Percentiles rank a stretch among this genome's conserved stretches.
phyloP scores from a whole-genome alignment of 768 basidiomycete species.

The Mycena galopus region DNA sequence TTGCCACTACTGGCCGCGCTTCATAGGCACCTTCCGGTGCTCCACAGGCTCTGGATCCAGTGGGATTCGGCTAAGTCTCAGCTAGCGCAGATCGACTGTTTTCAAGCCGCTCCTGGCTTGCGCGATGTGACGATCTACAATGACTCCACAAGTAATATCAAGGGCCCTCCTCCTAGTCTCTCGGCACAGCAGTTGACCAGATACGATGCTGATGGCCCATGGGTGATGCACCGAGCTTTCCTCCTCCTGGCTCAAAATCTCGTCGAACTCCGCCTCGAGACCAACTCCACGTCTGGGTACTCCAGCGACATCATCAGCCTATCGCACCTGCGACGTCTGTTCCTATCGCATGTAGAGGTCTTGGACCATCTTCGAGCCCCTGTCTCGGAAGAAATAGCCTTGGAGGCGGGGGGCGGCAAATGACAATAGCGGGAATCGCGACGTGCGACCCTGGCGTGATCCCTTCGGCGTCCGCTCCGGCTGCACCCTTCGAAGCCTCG shows the following conservation, averaged over 20 bases:
- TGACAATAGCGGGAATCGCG: neutral
- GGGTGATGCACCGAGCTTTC: neutral
- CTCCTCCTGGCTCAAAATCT: neutral
- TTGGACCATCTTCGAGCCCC: neutral
- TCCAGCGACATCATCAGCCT: neutral
- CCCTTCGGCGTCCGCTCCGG: conserved; percentile 1
- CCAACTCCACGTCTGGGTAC: neutral
- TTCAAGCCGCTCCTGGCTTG: neutral
- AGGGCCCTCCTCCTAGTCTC: neutral
- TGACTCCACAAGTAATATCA: too few relatives aligned
- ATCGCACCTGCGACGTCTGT: conserved; percentile 2
- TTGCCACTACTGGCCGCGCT: neutral
- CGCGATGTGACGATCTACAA: neutral
- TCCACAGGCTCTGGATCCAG: neutral
- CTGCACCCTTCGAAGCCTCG: neutral
- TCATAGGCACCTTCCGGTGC: neutral
- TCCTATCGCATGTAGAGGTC: neutral
- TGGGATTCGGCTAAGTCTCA: neutral
- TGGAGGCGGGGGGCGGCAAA: neutral
- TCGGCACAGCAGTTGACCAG: conserved; percentile 5
- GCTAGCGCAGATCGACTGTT: neutral
- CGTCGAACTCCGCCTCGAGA: neutral
- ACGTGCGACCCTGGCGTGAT: neutral
- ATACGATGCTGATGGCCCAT: neutral
- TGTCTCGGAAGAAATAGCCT: neutral